Evolutionary conservation across 2,329 filamentous ascomycete species (phyloP), one percentile per base, ranked within the genome.

Genomic region (Neodidymelliopsis sp.): DNA sequence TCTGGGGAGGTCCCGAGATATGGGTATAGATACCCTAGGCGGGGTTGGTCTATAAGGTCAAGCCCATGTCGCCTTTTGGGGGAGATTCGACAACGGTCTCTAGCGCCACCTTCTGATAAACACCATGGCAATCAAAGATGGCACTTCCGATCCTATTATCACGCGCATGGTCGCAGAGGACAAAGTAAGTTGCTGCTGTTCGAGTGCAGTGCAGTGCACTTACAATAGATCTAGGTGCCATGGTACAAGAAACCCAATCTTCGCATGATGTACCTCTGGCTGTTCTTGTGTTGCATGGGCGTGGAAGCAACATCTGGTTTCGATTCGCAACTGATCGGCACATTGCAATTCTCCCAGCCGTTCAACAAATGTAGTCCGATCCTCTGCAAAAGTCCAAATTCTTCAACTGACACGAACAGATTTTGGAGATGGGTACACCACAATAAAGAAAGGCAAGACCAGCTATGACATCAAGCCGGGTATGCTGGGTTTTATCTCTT

Each of bases 181-280:
- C 53, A 73, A 67, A 53, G 47, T 40, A 27, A 4, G 23, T 13
- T 12, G 8, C 24, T 6, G 4, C 0, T 19, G 5, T 4, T 9
- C 25, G 24, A 8, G 20, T 12, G 2, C 38, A 6, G 5, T 8
- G 6, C 2, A 4, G 18, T 25, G 8, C 6, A 7, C 40, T 49
- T n/a, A 49, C 19, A 12, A 13, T n/a, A 10, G 5, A 7, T 1
- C 6, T 4, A 49, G 47, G 66, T 75, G 11, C 65, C 63, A 58
- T 78, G 75, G 75, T 77, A 74, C 57, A 72, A 66, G 60, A 75
- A 75, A 48, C 57, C 48, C 13, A 73, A 77, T 50, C 58, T 75
- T 11, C 62, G 73, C 36, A 23, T 63, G 25, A 63, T 76, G 60
- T 75, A 76, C 54, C 27, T 76, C 12, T 63, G 62, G 31, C 64